Conservation (phyloP, 192 early-diverging fungal species). For the Backusella westeae region DNA sequence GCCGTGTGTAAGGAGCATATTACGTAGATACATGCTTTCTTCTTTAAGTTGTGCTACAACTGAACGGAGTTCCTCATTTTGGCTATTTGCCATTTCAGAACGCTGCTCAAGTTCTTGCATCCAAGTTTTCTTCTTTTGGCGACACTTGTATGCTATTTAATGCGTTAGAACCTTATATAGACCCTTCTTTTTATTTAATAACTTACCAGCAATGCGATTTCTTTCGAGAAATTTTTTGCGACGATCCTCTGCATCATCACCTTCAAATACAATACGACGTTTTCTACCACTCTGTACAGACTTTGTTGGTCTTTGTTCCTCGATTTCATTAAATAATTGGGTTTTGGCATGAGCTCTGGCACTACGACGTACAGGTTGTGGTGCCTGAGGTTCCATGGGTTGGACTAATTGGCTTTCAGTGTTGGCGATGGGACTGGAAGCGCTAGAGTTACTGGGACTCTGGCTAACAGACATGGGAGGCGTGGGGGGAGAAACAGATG, state of each 20-base stretch:
- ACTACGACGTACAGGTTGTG: not conserved
- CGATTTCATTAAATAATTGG: not conserved
- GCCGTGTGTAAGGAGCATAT: slow-evolving; percentile 31
- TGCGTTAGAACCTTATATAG: not conserved
- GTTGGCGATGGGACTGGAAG: not conserved
- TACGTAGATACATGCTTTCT: slow-evolving; percentile 32
- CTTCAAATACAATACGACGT: slow-evolving; percentile 24
- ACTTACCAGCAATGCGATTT: slow-evolving; percentile 28
- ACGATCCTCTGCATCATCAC: slow-evolving; percentile 26
- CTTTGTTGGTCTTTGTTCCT: not conserved
- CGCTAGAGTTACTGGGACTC: slow-evolving; percentile 1
- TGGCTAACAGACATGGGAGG: slow-evolving; percentile 10
- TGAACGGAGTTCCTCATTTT: slow-evolving; percentile 26
- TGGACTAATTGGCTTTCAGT: not conserved
- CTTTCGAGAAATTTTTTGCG: slow-evolving; percentile 25
- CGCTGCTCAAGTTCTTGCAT: slow-evolving; percentile 33
- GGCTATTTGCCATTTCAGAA: slow-evolving; percentile 22
- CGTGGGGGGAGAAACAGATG: not conserved
- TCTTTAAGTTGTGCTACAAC: slow-evolving; percentile 26
- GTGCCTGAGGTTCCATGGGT: not conserved
- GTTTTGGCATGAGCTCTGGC: not conserved
- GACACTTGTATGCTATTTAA: slow-evolving; percentile 32
- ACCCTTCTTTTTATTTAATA: not conserved
- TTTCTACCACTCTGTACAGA: slow-evolving; percentile 14
- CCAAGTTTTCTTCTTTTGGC: slow-evolving; percentile 41